Percentiles rank a stretch among this genome's conserved stretches.
These are phyloP conservation scores for Pleurotus djamor DNA, from an alignment of 768 basidiomycete genomes.

Conservation along the genomic window DNA sequence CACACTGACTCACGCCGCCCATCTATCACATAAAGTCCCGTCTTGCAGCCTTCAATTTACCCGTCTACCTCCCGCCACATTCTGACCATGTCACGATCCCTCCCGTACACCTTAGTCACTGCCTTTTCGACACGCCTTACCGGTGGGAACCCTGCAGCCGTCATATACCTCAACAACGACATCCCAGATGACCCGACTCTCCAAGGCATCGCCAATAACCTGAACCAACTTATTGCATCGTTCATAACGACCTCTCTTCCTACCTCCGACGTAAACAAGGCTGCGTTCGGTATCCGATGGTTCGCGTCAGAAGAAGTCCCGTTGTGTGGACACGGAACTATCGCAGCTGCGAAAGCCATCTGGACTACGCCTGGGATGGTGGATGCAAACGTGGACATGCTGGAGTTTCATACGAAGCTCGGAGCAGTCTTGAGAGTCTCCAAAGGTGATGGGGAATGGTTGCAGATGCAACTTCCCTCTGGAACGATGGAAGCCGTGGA, in stretches of 20 bases:
- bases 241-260: slow-evolving; percentile 27
- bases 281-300: slow-evolving; percentile 34
- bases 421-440: slow-evolving; percentile 24
- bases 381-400: slow-evolving; percentile 20
- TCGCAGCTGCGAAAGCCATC: slow-evolving; percentile 41
- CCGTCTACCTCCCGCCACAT: no score
- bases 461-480: slow-evolving; percentile 38
- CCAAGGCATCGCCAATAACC: slow-evolving; percentile 32
- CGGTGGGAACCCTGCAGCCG: slow-evolving; percentile 6
- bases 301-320: slow-evolving; percentile 25
- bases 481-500: slow-evolving; percentile 20
- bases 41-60: no score
- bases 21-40: no score
- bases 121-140: background rate
- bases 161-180: background rate
- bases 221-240: slow-evolving; percentile 42
- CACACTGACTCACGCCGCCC: no score
- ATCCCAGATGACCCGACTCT: slow-evolving; percentile 23
- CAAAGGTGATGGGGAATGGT: slow-evolving; percentile 24
- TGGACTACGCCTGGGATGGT: slow-evolving; percentile 27
- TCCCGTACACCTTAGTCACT: slow-evolving; percentile 27
- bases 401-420: slow-evolving; percentile 28
- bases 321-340: slow-evolving; percentile 41
- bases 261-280: slow-evolving; percentile 20
- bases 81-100: background rate